These are phyloP conservation scores for Metschnikowia orientalis DNA, from an alignment of 805 yeast species.

Conservation along the genomic window DNA sequence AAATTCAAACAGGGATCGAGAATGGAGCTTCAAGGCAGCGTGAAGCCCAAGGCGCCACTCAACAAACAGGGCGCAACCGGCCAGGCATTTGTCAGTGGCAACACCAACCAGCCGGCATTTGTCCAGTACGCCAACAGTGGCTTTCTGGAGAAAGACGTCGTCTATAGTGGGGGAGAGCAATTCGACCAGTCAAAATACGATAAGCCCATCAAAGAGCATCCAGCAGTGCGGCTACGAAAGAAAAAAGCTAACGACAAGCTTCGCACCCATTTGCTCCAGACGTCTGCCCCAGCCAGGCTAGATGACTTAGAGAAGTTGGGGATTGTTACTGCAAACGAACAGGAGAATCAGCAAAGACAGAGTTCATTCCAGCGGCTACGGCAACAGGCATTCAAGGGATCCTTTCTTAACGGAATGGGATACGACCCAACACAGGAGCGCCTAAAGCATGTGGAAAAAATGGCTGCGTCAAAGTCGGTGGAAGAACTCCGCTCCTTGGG, in stretches of 20 bases:
- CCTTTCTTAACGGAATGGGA: conserved; percentile 41
- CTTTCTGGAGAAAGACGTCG: conserved; percentile 12
- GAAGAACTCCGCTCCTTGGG: conserved; percentile 15
- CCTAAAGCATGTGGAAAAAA: conserved; percentile 3
- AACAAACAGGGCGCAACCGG: conserved; percentile 27
- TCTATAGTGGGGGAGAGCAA: conserved; percentile 17
- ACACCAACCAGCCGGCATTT: conserved; percentile 23
- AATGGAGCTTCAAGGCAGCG: conserved; percentile 68
- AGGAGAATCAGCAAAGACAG: conserved; percentile 15
- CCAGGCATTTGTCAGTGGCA: conserved; percentile 17
- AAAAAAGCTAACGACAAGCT: conserved; percentile 16
- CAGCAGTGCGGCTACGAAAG: conserved; percentile 17
- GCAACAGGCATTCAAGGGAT: conserved; percentile 37
- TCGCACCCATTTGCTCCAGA: conserved; percentile 12
- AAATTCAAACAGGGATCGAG: conserved; percentile 51
- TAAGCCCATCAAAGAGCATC: conserved; percentile 15
- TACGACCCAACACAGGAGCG: conserved; percentile 44
- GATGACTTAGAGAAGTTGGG: conserved; percentile 16
- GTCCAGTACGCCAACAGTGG: conserved; percentile 16
- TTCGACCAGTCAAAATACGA: conserved; percentile 18
- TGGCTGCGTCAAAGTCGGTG: conserved; percentile 11
- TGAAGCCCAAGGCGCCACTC: conserved; percentile 54
- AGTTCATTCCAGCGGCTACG: conserved; percentile 10
- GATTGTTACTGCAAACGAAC: conserved; percentile 18
- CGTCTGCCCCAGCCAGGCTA: conserved; percentile 12